Base-by-base conservation (phyloP, 2,329 filamentous ascomycete species). In the Ophiostoma novo-ulmi region DNA sequence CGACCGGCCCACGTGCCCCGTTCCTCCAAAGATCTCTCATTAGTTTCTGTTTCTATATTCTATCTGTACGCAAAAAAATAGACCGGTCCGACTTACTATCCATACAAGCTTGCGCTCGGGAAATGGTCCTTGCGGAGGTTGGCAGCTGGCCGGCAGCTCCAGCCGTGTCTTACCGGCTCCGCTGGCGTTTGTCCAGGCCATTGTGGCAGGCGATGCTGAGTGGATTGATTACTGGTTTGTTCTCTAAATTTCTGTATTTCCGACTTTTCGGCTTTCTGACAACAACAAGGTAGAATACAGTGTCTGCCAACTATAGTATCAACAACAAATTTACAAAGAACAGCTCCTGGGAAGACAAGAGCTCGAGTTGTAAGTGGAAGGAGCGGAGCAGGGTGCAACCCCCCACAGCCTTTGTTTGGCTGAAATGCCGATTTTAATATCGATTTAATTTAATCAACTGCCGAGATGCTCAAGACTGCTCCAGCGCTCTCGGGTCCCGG, bases 1-100 rank as follows among this genome's bases (percentile, higher is more conserved):
- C 8, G 92, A 96, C 69, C 93, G 90, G 72, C 95, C 95, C 85
- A 98, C 97, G 77, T 99, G 95, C 70, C 95, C 95, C n/a, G 94
- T 97, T 67, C 93, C 94, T 67, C 95, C 95, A 80, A 97, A 99
- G 70, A 98, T 84, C 92, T 93, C 72, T 58, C 17, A 72, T 14
- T 6, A 8, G 7, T 10, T 14, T n/a, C 41, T 17, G 14, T 10
- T 14, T n/a, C 55, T 17, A 38, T 31, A 17, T 67, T 5, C 1
- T 8, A 26, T 31, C 0, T 11, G 38, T 39, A 17, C 13, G 17
- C 13, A 14, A 0, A 6, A 5, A 44, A 44, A 17, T 14, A 44
- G 14, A 17, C n/a, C 14, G 31, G 31, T 11, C 17, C 31, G 20
- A 82, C 88, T 78, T 84, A 95, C 92, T 78, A 98, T 88, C 94